Evolutionary conservation across 2,329 filamentous ascomycete species (phyloP), one percentile per base, ranked within the genome.

Genomic region (Fusarium buharicum): DNA sequence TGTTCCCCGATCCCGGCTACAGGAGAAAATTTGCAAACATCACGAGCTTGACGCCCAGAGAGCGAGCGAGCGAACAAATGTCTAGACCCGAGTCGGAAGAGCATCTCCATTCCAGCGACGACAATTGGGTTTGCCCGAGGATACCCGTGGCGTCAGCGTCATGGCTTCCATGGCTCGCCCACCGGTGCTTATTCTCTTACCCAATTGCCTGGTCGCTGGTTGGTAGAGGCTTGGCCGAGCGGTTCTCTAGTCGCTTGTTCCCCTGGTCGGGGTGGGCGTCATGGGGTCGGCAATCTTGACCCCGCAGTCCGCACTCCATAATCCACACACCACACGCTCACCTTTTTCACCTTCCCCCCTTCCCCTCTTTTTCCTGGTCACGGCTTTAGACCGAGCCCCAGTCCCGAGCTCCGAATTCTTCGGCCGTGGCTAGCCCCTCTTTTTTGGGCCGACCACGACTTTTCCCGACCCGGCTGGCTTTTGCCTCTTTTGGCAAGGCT

Each of bases 121-220:
- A 63, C 48, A 68, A 61, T 55, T 58, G 60, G 58, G 43, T n/a
- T 66, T 61, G 50, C 61, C 69, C 69, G 69, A 71, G 61, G 66
- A 64, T 68, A 70, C 68, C 68, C 68, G 68, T 51, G 57, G 53
- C 50, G 51, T 56, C 46, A 56, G 52, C 52, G 54, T 59, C 67
- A 66, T 70, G 61, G 59, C 62, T 60, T 58, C 47, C 51, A 68
- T 62, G 64, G 66, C 57, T 59, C 57, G 57, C 50, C 66, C 54
- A 59, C 56, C 52, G 59, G 59, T 70, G 68, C 68, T 70, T 70
- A 70, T 70, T 68, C 67, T 70, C 59, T 68, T 70, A 68, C 66
- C 57, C 62, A 71, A 71, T 71, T 70, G 55, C 57, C 57, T 58
- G 55, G 65, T 59, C 59, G 57, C 67, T 70, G 69, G 67, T 70